Evolutionary conservation across 2,329 filamentous ascomycete genomes (phyloP), one percentile per base, ranked within the genome.

Genomic region (Cercospora canescens): DNA sequence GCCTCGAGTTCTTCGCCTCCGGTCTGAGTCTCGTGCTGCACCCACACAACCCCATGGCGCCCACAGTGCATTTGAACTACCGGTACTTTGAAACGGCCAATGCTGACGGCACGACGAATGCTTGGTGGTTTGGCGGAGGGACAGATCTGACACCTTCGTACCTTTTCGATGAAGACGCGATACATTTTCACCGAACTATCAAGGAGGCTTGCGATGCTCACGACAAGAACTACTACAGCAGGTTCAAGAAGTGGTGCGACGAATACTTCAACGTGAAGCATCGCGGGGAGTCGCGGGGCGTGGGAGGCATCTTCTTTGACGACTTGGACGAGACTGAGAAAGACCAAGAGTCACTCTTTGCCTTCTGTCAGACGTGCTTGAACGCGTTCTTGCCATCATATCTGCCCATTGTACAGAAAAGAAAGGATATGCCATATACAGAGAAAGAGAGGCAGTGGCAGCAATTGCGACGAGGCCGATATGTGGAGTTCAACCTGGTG

Each of bases 291-390:
- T 85, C 88, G 55, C 90, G 95, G 57, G 95, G 95, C 64, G 82
- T 99, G 35, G 95, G 95, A 61, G 95, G 95, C 62, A 98, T 99
- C 79, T 99, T 99, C 87, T 99, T 99, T 76, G 95, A 99, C 79
- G 95, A 99, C 78, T 85, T 99, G 14, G 95, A 99, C 78, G 91
- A 91, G 74, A 86, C 87, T 1, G 91, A 94, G 74, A 92, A 93
- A 67, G 92, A 95, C 75, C 89, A 92, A 72, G 94, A 98, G 77
- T 92, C 93, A 71, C 87, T 94, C 0, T 98, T 99, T 77, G 88
- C 91, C 16, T 98, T 97, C 73, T 87, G 94, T 62, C 91, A 94
- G 76, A 92, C 94, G 76, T 92, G 91, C 74, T 84, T 97, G 64
- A 88, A 89, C 67, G 90, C 93, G 9, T 99, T 99, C 84, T 79